Conservation (phyloP, 495 filamentous ascomycete species). For the Neurospora intermedia region DNA sequence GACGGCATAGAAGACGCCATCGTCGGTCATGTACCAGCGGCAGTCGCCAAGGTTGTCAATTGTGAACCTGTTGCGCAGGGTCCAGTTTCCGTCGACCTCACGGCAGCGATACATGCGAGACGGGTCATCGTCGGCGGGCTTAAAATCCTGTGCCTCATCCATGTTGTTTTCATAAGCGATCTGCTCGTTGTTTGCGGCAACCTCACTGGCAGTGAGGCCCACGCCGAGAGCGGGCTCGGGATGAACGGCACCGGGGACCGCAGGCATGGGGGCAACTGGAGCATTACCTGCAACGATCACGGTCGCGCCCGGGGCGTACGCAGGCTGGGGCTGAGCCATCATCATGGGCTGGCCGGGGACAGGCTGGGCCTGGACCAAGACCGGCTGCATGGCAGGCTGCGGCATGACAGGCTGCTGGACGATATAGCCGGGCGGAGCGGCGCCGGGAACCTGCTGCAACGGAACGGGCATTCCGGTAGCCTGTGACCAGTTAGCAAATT, state of each 20-base stretch:
- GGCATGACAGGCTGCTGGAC: constrained; percentile 2
- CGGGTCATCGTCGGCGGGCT: constrained; percentile 39
- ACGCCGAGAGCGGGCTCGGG: constrained; percentile 26
- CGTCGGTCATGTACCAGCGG: constrained; percentile 37
- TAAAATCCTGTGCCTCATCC: constrained; percentile 40
- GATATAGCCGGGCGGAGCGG: constrained; percentile 4
- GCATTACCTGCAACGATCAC: constrained; percentile 6
- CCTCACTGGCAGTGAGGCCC: constrained; percentile 29
- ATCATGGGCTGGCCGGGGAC: not conserved
- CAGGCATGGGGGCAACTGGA: constrained; percentile 3
- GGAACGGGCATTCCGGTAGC: constrained; percentile 1
- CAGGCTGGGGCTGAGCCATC: not conserved
- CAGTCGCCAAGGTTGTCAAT: constrained; percentile 37
- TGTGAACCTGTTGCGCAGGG: constrained; percentile 33
- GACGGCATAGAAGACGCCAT: constrained; percentile 41
- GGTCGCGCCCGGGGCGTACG: not conserved
- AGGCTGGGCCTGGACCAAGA: constrained; percentile 9
- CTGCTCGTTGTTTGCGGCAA: constrained; percentile 26
- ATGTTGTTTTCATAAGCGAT: constrained; percentile 29
- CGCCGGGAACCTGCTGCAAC: constrained; percentile 9
- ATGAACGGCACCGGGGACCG: constrained; percentile 8
- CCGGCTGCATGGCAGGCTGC: constrained; percentile 9
- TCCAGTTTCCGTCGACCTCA: constrained; percentile 37
- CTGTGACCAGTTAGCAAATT: not conserved
- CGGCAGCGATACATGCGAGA: constrained; percentile 41